Evolutionary conservation across 2,329 filamentous ascomycete genomes (phyloP).

Genomic region (Aspergillus sp.): DNA sequence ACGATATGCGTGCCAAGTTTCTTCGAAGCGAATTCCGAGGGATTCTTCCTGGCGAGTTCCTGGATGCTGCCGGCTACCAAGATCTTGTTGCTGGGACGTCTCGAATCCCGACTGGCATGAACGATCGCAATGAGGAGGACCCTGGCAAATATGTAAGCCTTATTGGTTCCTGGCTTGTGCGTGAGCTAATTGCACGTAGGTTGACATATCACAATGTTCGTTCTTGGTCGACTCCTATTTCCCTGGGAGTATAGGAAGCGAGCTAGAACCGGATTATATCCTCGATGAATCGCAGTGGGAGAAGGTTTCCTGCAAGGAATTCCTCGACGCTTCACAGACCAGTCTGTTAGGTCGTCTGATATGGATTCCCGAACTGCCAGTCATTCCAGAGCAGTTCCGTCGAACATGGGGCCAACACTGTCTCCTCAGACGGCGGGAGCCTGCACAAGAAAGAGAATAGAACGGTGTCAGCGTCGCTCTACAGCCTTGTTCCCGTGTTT

Average conservation of each 20-base stretch:
- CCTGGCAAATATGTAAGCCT: conserved; percentile 65
- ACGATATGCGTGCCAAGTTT: conserved; percentile 78
- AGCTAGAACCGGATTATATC: conserved; percentile 71
- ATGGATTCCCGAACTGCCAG: conserved; percentile 65
- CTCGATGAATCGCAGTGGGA: conserved; percentile 70
- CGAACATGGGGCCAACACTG: conserved; percentile 86
- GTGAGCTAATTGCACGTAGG: conserved; percentile 28
- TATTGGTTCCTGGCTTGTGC: not conserved
- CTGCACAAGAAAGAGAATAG: not conserved
- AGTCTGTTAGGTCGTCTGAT: conserved; percentile 63
- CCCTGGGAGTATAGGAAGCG: conserved; percentile 49
- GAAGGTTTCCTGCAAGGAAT: conserved; percentile 61
- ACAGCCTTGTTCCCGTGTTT: conserved; percentile 4
- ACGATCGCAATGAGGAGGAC: conserved; percentile 84
- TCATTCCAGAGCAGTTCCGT: conserved; percentile 60
- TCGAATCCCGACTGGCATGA: conserved; percentile 73
- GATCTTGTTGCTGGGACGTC: conserved; percentile 77
- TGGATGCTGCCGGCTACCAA: conserved; percentile 59
- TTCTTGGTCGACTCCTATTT: conserved; percentile 87
- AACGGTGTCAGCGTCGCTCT: not conserved
- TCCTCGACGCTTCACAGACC: conserved; percentile 71
- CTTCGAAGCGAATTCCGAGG: conserved; percentile 84
- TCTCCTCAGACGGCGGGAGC: conserved; percentile 55
- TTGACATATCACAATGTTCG: conserved; percentile 62
- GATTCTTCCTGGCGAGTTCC: conserved; percentile 82